These are phyloP conservation scores for Aspergillus panamensis DNA, from an alignment of 495 filamentous ascomycete species.

Conservation along the genomic window DNA sequence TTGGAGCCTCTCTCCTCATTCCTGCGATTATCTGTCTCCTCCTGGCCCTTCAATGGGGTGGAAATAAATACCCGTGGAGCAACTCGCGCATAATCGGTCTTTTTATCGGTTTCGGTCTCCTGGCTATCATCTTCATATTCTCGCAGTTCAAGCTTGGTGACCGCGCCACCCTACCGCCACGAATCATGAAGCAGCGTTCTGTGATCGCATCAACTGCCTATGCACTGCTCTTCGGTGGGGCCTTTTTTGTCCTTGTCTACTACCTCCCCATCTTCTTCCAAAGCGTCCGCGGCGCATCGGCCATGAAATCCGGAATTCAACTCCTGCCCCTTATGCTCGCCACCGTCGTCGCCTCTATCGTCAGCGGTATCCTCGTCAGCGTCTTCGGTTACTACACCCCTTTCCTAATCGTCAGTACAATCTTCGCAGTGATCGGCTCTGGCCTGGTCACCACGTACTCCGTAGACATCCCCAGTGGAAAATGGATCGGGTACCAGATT, in stretches of 20 bases:
- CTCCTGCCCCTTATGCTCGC: slow-evolving; percentile 38
- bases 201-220: slow-evolving; percentile 1
- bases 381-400: slow-evolving; percentile 66
- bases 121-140: slow-evolving; percentile 7
- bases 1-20: slow-evolving; percentile 37
- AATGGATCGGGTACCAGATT: slow-evolving; percentile 61
- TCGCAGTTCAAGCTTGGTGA: slow-evolving; percentile 12
- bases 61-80: slow-evolving; percentile 35
- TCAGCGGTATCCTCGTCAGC: slow-evolving; percentile 51
- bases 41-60: slow-evolving; percentile 45
- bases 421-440: slow-evolving; percentile 56
- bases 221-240: slow-evolving; percentile 11
- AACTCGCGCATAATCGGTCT: slow-evolving; percentile 33
- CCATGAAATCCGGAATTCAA: slow-evolving; percentile 58
- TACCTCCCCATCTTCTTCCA: slow-evolving; percentile 48
- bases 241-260: slow-evolving; percentile 33
- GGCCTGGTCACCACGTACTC: slow-evolving; percentile 56
- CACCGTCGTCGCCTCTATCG: slow-evolving; percentile 31
- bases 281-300: slow-evolving; percentile 59
- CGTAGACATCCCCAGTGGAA: slow-evolving; percentile 36
- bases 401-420: slow-evolving; percentile 55
- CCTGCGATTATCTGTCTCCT: slow-evolving; percentile 38
- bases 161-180: slow-evolving; percentile 15
- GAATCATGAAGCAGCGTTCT: slow-evolving; percentile 20
- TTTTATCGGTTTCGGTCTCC: slow-evolving; percentile 33